These are phyloP conservation scores for Lasiodiplodia gonubiensis DNA, from an alignment of 2,329 filamentous ascomycete genomes.

Conservation along the genomic window DNA sequence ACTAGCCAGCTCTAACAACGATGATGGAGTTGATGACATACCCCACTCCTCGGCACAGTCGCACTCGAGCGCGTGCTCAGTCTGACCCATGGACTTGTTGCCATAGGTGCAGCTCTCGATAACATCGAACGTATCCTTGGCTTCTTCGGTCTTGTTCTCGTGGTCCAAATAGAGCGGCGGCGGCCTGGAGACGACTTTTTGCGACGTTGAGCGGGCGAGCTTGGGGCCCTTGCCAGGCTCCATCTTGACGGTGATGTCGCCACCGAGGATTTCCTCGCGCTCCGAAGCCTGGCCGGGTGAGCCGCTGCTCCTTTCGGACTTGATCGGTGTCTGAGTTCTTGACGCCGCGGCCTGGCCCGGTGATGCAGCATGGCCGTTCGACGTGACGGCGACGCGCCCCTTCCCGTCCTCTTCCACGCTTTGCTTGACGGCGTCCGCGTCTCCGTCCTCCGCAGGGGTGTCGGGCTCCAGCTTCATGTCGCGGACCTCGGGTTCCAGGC, in stretches of 20 bases:
- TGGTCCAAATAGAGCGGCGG: constrained; percentile 74
- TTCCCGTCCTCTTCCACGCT: constrained; percentile 34
- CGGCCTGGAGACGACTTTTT: constrained; percentile 69
- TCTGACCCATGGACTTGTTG: constrained; percentile 87
- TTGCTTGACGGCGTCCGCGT: constrained; percentile 39
- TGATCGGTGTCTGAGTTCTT: constrained; percentile 30
- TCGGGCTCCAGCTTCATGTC: constrained; percentile 55
- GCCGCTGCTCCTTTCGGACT: constrained; percentile 39
- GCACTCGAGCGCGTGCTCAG: constrained; percentile 92
- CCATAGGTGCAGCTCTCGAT: constrained; percentile 89
- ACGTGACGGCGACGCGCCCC: constrained; percentile 33
- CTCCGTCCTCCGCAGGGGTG: constrained; percentile 33
- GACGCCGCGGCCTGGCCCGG: constrained; percentile 30
- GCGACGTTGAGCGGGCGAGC: constrained; percentile 73
- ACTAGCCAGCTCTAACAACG: constrained; percentile 29
- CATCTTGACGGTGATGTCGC: constrained; percentile 66
- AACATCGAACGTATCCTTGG: constrained; percentile 76
- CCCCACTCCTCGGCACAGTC: constrained; percentile 95
- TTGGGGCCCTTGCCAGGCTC: constrained; percentile 72
- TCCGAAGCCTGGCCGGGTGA: constrained; percentile 48
- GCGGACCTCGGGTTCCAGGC: constrained; percentile 51
- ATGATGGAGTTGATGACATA: constrained; percentile 58
- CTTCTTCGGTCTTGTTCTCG: constrained; percentile 78
- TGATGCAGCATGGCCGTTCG: constrained; percentile 33
- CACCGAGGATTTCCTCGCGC: constrained; percentile 62